phyloP scores from a whole-genome alignment of 2,329 filamentous ascomycete genomes.

The Sphaerulina populicola region DNA sequence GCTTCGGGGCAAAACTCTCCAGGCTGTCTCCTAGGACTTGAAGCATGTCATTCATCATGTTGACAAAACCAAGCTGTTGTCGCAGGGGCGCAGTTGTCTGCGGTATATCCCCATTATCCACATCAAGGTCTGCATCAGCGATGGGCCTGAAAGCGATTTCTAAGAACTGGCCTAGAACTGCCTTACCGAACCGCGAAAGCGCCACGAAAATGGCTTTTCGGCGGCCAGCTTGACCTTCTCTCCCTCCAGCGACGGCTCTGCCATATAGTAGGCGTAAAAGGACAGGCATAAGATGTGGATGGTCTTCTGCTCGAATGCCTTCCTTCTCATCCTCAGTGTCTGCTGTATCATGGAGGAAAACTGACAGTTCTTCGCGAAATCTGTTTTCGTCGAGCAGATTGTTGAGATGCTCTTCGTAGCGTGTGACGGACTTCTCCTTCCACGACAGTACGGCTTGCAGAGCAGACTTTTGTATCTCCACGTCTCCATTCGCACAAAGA shows the following conservation, averaged over 20 bases:
- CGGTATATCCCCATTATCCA: neutral
- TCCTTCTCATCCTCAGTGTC: slow-evolving; percentile 48
- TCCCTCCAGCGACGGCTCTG: slow-evolving; percentile 70
- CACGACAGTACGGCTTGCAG: slow-evolving; percentile 80
- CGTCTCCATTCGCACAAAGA: slow-evolving; percentile 78
- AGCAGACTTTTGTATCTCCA: slow-evolving; percentile 76
- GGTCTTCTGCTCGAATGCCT: slow-evolving; percentile 64
- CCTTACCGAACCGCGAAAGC: slow-evolving; percentile 64
- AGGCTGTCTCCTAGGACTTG: slow-evolving; percentile 72
- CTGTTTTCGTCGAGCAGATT: slow-evolving; percentile 82
- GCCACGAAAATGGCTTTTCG: slow-evolving; percentile 66
- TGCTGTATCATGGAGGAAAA: slow-evolving; percentile 52
- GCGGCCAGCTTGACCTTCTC: slow-evolving; percentile 71
- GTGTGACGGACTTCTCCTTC: slow-evolving; percentile 67
- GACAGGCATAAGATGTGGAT: slow-evolving; percentile 68
- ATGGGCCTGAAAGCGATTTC: slow-evolving; percentile 51
- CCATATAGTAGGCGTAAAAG: slow-evolving; percentile 83
- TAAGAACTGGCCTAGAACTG: slow-evolving; percentile 73
- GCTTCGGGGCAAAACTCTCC: slow-evolving; percentile 54
- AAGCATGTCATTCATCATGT: slow-evolving; percentile 82
- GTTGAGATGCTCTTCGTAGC: slow-evolving; percentile 77
- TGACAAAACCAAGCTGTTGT: slow-evolving; percentile 83
- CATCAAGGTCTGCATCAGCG: slow-evolving; percentile 36
- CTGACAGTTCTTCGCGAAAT: slow-evolving; percentile 88
- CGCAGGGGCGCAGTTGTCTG: slow-evolving; percentile 36